These are phyloP conservation scores for Cokeromyces recurvatus DNA, from an alignment of 371 early-diverging fungal genomes.

Conservation along the genomic window DNA sequence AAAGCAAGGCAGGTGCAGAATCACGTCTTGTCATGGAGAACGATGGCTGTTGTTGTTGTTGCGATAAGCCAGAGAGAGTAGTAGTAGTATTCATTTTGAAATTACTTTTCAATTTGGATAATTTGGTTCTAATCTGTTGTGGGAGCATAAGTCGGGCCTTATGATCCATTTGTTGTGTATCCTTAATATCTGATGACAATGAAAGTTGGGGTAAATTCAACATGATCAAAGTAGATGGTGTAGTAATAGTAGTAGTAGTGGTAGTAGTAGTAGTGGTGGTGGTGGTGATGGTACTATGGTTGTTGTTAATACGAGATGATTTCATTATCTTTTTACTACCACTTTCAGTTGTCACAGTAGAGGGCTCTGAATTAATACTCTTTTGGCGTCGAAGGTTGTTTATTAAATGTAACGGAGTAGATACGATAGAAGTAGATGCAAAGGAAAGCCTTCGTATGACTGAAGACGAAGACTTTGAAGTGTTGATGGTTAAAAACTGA, in stretches of 20 bases:
- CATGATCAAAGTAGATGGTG: no score
- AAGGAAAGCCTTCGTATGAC: conserved; percentile 14
- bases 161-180: no score
- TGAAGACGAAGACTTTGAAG: background rate
- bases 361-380: conserved; percentile 2
- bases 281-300: no score
- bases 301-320: no score
- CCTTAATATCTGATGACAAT: no score
- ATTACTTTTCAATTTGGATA: background rate
- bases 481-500: conserved; percentile 15
- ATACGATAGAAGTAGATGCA: conserved; percentile 17
- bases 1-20: conserved; percentile 12
- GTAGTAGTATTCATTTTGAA: background rate
- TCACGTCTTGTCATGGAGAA: conserved; percentile 5
- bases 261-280: no score
- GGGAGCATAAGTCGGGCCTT: no score
- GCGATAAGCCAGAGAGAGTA: background rate
- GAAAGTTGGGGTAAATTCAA: no score
- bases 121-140: conserved; percentile 4
- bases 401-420: conserved; percentile 5
- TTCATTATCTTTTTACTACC: no score
- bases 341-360: no score
- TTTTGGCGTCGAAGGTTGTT: conserved; percentile 6
- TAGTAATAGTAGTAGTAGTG: no score
- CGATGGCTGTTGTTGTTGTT: no score